Conservation (phyloP, 495 filamentous ascomycete species). For the Trichodelitschia bisporula region DNA sequence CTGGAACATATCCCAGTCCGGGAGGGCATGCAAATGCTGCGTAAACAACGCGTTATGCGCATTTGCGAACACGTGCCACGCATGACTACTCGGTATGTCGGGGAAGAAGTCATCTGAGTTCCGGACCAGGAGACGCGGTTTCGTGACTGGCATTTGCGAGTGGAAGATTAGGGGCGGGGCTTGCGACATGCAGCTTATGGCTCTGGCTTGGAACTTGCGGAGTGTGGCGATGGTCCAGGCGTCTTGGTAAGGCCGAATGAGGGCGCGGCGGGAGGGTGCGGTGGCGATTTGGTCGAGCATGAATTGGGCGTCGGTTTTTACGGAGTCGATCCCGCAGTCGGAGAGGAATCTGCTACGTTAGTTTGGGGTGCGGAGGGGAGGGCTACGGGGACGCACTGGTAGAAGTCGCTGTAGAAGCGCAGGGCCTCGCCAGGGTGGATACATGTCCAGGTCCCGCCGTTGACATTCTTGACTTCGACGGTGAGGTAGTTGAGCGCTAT, state of each 20-base stretch:
- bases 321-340: constrained; percentile 43
- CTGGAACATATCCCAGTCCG: constrained; percentile 99
- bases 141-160: constrained; percentile 49
- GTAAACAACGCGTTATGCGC: constrained; percentile 78
- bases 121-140: constrained; percentile 42
- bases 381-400: constrained; percentile 21
- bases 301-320: constrained; percentile 83
- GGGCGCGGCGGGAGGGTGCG: constrained; percentile 36
- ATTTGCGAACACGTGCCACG: constrained; percentile 90
- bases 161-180: constrained; percentile 65
- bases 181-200: constrained; percentile 85
- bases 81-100: constrained; percentile 45
- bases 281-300: constrained; percentile 52
- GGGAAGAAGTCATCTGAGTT: constrained; percentile 95
- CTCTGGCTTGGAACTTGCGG: constrained; percentile 47
- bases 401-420: constrained; percentile 86
- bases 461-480: constrained; percentile 30
- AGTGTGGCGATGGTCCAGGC: constrained; percentile 62
- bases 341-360: constrained; percentile 36
- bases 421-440: too few species aligned
- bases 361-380: neutral
- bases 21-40: constrained; percentile 42
- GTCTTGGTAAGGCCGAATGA: constrained; percentile 57
- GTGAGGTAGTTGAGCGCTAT: constrained; percentile 62
- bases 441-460: too few species aligned